Percentiles rank a stretch among this genome's conserved stretches.
phyloP scores from a whole-genome alignment of 106 monocot genomes.

The Triglochin maritima region DNA sequence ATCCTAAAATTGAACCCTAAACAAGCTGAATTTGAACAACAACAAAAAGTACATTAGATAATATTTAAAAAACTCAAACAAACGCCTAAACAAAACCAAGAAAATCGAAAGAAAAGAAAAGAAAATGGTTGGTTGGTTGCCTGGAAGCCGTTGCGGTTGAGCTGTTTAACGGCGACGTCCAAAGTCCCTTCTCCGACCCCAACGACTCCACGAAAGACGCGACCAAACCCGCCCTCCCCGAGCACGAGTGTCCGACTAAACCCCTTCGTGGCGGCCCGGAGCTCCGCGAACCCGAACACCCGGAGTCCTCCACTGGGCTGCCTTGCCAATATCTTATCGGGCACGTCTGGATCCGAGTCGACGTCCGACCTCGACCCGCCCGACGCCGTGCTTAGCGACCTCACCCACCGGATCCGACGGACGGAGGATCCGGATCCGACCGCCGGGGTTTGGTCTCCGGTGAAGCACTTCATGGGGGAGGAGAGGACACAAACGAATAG shows the following conservation, averaged over 20 bases:
- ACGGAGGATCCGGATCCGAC: neutral
- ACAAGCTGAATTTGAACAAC: neutral
- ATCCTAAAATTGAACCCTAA: neutral
- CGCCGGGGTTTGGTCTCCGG: constrained; percentile 8
- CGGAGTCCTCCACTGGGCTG: constrained; percentile 13
- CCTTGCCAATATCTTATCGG: neutral
- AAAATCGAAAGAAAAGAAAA: neutral
- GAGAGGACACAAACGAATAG: neutral
- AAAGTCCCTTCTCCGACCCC: constrained; percentile 9
- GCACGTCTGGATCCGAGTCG: neutral
- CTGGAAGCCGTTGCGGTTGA: constrained; percentile 43
- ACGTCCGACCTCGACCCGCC: neutral
- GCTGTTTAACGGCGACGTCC: constrained; percentile 57
- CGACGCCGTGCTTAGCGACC: constrained; percentile 13
- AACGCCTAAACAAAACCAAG: neutral
- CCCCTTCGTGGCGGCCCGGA: constrained; percentile 42
- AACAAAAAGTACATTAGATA: neutral
- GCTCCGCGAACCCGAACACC: constrained; percentile 41
- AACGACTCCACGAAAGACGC: constrained; percentile 41
- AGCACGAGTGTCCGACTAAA: constrained; percentile 38
- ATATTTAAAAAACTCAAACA: no score
- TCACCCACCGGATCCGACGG: constrained; percentile 14
- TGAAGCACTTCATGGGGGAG: constrained; percentile 22
- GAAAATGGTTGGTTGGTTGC: constrained; percentile 12
- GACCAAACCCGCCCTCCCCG: constrained; percentile 63